Conservation (phyloP, 1,284 basidiomycete genomes). For the Trametes versicolor region DNA sequence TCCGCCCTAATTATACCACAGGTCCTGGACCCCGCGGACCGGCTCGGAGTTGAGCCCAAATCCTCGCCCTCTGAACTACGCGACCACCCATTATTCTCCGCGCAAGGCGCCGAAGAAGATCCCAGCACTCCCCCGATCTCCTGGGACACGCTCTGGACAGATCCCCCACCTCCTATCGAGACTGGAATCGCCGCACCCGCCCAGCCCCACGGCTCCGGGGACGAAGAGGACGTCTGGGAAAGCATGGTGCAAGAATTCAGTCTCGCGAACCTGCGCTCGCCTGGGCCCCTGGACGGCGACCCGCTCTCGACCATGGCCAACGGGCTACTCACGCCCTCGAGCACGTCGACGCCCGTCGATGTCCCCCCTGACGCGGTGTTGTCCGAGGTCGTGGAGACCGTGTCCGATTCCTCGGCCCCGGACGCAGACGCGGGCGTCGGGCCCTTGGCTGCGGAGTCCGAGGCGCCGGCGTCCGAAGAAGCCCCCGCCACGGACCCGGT, state of each 20-base stretch:
- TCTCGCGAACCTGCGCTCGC: constrained; percentile 24
- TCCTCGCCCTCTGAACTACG: constrained; percentile 32
- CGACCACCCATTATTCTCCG: constrained; percentile 27
- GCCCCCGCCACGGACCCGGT: constrained; percentile 11
- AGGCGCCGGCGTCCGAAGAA: neutral
- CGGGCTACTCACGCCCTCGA: neutral
- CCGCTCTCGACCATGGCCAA: constrained; percentile 8
- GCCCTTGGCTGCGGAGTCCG: too few species aligned
- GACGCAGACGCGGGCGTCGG: neutral
- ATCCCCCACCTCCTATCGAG: constrained; percentile 23
- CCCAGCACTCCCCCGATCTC: constrained; percentile 3
- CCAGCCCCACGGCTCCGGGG: constrained; percentile 6
- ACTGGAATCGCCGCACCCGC: constrained; percentile 29
- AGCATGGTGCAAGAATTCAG: constrained; percentile 33
- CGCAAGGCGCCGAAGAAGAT: neutral
- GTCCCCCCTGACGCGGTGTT: constrained; percentile 20
- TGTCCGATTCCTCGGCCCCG: neutral
- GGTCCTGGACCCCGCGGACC: constrained; percentile 32
- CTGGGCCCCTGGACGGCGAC: constrained; percentile 13
- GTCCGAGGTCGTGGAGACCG: constrained; percentile 11
- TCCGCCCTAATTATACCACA: neutral
- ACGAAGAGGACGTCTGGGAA: constrained; percentile 30
- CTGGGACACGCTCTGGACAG: constrained; percentile 35
- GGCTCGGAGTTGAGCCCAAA: constrained; percentile 31
- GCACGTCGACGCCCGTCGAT: constrained; percentile 11